A percentile compares a stretch with the other conserved stretches of the same genome.
These are phyloP conservation scores for Plasmodium coatneyi DNA, from an alignment of 169 alveolate species.

Conservation along the genomic window DNA sequence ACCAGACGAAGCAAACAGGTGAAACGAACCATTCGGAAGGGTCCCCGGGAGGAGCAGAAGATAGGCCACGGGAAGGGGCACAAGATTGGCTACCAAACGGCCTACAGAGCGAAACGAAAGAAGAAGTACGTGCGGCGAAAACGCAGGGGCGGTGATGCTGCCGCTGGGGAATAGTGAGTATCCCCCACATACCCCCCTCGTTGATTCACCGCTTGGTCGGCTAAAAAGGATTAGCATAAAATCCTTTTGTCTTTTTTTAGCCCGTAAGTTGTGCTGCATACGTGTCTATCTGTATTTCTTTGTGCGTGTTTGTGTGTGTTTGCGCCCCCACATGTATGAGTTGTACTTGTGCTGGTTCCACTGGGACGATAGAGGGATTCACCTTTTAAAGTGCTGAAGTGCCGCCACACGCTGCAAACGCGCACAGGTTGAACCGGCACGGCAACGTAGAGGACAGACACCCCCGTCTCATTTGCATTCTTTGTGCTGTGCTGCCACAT, in stretches of 20 bases:
- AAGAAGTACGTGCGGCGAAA: not conserved
- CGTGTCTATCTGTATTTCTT: not conserved
- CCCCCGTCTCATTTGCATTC: not conserved
- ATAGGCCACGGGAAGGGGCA: not conserved
- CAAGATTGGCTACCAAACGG: not conserved
- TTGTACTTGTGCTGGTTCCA: not conserved
- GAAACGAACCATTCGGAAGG: not conserved
- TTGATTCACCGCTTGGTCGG: not conserved
- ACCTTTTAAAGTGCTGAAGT: not conserved
- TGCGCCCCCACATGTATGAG: not conserved
- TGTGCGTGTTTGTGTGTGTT: not conserved
- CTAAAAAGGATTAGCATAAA: not conserved
- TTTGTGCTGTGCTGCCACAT: not conserved
- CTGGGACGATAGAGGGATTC: not conserved
- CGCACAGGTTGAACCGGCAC: not conserved
- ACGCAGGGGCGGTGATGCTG: not conserved
- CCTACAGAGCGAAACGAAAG: not conserved
- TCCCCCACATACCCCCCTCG: not conserved
- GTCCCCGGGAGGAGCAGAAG: not conserved
- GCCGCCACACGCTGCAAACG: not conserved
- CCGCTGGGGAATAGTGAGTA: not conserved
- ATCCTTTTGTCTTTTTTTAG: not conserved
- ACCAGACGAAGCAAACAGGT: not conserved
- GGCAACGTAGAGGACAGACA: not conserved
- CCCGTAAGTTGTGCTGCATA: not conserved